These are phyloP conservation scores for Wickerhamomyces bisporus DNA, from an alignment of 805 yeast genomes.

Conservation along the genomic window DNA sequence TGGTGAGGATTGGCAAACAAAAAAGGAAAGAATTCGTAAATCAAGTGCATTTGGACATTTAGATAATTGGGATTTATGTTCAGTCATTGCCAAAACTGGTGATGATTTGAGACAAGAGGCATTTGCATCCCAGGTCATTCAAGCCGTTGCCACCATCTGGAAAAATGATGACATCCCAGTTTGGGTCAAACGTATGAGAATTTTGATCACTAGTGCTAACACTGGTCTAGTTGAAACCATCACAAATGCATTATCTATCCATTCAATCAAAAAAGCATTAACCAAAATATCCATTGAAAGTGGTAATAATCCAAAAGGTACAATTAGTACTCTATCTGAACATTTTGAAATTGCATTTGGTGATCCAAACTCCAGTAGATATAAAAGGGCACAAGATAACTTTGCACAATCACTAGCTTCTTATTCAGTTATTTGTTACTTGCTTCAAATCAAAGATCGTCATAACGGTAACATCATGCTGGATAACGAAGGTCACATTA, in stretches of 20 bases:
- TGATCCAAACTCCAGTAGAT: conserved; percentile 43
- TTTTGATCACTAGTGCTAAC: conserved; percentile 82
- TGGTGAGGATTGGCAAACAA: conserved; percentile 91
- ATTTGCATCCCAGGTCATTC: conserved; percentile 91
- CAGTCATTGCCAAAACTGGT: conserved; percentile 95
- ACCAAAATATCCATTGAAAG: conserved; percentile 66
- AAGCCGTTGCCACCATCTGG: conserved; percentile 86
- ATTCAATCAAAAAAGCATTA: conserved; percentile 88
- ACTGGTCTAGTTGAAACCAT: conserved; percentile 95
- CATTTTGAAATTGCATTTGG: conserved; percentile 81
- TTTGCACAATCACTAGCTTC: conserved; percentile 87
- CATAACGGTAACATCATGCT: conserved; percentile 98
- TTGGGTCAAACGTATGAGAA: conserved; percentile 94
- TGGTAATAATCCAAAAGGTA: conserved; percentile 67
- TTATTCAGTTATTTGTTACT: conserved; percentile 84
- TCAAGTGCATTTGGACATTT: conserved; percentile 79
- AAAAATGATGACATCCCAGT: conserved; percentile 57
- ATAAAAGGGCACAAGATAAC: conserved; percentile 73
- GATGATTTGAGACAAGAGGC: conserved; percentile 96
- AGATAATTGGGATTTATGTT: conserved; percentile 90
- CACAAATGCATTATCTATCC: conserved; percentile 89
- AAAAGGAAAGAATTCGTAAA: conserved; percentile 73
- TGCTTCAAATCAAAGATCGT: conserved; percentile 90
- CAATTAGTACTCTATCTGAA: conserved; percentile 67
- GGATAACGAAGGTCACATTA: conserved; percentile 91